These are phyloP conservation scores for Puccinellia tenuiflora DNA, from an alignment of 176 grass and related monocot species.

Conservation along the genomic window DNA sequence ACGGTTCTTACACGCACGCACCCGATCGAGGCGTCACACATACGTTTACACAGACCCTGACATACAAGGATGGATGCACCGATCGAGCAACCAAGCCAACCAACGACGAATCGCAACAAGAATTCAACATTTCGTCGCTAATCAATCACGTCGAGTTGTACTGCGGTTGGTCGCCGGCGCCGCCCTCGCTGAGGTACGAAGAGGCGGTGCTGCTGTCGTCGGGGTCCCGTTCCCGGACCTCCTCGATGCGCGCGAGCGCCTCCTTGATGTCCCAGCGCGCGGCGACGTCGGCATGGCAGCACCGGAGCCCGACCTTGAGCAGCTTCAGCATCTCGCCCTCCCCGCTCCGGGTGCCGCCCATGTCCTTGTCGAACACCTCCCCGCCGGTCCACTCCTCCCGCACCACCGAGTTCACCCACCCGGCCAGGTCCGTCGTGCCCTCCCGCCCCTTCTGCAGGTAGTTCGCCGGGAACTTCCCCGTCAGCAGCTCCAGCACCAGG, in stretches of 20 bases:
- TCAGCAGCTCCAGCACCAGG: constrained; percentile 70
- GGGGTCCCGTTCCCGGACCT: constrained; percentile 42
- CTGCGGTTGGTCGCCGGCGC: not conserved
- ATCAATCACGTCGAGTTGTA: no score
- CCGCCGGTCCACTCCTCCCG: constrained; percentile 69
- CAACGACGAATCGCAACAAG: no score
- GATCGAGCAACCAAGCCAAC: not conserved
- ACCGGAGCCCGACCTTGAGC: constrained; percentile 69
- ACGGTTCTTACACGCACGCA: constrained; percentile 23
- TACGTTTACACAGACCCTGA: not conserved
- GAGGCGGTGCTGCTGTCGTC: constrained; percentile 40
- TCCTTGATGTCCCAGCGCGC: constrained; percentile 52
- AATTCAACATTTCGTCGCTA: no score
- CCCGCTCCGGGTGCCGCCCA: constrained; percentile 30
- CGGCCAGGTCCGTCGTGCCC: constrained; percentile 48
- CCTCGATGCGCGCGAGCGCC: constrained; percentile 56
- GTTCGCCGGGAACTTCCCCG: constrained; percentile 73
- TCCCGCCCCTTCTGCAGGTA: constrained; percentile 46
- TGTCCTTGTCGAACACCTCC: constrained; percentile 74
- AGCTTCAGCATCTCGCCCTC: constrained; percentile 92
- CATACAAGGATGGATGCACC: not conserved
- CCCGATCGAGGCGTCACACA: not conserved
- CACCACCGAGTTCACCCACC: constrained; percentile 79
- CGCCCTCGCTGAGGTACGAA: constrained; percentile 31
- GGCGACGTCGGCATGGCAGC: constrained; percentile 58